Base-by-base conservation (phyloP, 208 protist species). In the Acanthamoeba royreba region DNA sequence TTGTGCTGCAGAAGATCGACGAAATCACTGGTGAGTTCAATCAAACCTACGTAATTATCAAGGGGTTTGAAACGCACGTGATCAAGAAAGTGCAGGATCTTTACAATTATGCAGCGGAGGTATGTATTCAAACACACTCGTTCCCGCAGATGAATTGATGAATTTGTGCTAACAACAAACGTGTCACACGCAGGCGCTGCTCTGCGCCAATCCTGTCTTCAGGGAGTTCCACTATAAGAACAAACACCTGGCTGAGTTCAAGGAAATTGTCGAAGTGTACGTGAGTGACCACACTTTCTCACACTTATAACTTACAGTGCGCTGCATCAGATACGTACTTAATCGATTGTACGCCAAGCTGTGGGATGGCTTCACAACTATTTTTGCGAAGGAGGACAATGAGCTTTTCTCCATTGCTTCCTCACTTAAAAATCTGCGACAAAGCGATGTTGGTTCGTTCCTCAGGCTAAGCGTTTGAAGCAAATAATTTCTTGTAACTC, bases 1-100 rank as follows among this genome's bases (percentile, higher is more conserved):
- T 85, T 33, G 74, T 85, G 38, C 45, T 85, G 45, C 38, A 85
- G 43, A 85, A 85, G 74, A 85, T 85, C 38, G 74, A 85, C 22
- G 74, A 85, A 33, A 46, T 35, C 8, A 85, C 45, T 19, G 74
- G 45, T n/a, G 43, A 85, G 74, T 85, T 85, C 74, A 85, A 85
- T 43, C 17, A 85, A 33, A 85, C 74, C 35, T 85, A 85, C 40
- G 74, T 85, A 5, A 55, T 85, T 11, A 43, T 85, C 31, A 45
- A 49, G 13, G 45, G 45, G 7, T 85, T 55, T 43, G 74, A 85
- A 33, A 38, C 38, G 45, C 74, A 85, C 74, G 74, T 53, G 25
- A 43, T 85, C 25, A 8, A 33, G 8, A 85, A 85, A n/a, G 74
- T 85, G 19, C 45, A 85, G 15, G 38, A 74, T 28, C 63, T 74